Evolutionary conservation across 306 rosid species (phyloP).

Genomic region (Quercus mongolica): DNA sequence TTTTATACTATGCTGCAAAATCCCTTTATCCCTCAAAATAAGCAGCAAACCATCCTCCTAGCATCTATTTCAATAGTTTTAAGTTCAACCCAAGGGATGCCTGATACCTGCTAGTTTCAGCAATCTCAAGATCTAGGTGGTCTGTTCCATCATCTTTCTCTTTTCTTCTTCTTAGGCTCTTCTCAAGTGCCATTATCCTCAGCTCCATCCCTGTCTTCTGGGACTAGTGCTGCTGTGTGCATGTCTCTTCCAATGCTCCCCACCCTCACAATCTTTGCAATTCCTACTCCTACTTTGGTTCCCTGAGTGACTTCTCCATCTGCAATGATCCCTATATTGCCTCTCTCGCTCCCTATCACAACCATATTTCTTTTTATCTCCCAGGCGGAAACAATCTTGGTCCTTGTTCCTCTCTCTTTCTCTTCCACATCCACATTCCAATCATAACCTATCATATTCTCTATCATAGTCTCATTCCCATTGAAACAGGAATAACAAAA

Average conservation of each 20-base stretch:
- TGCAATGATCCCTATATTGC: conserved; percentile 84
- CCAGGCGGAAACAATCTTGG: conserved; percentile 49
- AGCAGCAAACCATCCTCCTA: background rate
- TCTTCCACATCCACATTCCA: too few species aligned
- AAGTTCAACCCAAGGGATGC: conserved; percentile 74
- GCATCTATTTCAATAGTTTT: conserved; percentile 52
- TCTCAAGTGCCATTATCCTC: conserved; percentile 47
- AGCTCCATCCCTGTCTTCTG: conserved; percentile 60
- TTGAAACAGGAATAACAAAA: conserved; percentile 8
- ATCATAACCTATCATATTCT: conserved; percentile 45
- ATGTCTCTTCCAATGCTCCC: conserved; percentile 75
- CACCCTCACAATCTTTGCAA: conserved; percentile 63
- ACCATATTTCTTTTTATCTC: conserved; percentile 69
- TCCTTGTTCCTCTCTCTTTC: conserved; percentile 49
- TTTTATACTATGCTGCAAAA: too few species aligned
- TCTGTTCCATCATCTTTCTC: conserved; percentile 74
- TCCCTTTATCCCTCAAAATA: too few species aligned
- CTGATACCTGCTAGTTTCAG: conserved; percentile 69
- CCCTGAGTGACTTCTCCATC: conserved; percentile 81
- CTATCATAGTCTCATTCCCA: conserved; percentile 95
- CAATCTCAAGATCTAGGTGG: conserved; percentile 84
- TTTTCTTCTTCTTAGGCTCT: conserved; percentile 73
- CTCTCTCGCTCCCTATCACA: conserved; percentile 63
- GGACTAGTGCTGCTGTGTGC: conserved; percentile 64
- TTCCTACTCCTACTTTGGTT: conserved; percentile 86